Evolutionary conservation across 345 rosid genomes (phyloP).

Genomic region (Camelina sativa): DNA sequence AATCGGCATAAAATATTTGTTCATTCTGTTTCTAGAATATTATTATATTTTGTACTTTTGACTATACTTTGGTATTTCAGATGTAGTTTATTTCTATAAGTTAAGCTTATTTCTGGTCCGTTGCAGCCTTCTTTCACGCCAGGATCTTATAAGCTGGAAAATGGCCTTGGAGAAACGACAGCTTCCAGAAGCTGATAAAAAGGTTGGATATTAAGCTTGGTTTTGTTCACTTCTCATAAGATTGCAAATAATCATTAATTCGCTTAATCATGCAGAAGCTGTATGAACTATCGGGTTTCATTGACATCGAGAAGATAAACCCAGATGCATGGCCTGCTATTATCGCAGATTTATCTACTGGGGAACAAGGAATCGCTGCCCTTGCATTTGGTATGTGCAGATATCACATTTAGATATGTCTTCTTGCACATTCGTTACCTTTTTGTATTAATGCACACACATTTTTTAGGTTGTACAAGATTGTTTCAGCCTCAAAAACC

Average conservation of each 20-base stretch:
- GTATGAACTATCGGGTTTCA: constrained; percentile 78
- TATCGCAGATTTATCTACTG: constrained; percentile 77
- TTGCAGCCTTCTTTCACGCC: constrained; percentile 87
- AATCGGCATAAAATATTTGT: neutral
- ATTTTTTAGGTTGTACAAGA: constrained; percentile 78
- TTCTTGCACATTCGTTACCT: constrained; percentile 29
- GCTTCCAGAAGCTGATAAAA: constrained; percentile 86
- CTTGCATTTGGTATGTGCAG: constrained; percentile 84
- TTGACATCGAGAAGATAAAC: constrained; percentile 81
- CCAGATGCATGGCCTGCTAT: constrained; percentile 96
- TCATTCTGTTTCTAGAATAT: neutral
- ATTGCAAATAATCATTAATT: constrained; percentile 20
- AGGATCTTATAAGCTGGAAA: constrained; percentile 98
- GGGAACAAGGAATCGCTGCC: constrained; percentile 88
- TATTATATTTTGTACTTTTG: constrained; percentile 15
- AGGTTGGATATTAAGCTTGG: constrained; percentile 53
- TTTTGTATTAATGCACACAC: constrained; percentile 23
- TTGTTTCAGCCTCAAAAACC: constrained; percentile 96
- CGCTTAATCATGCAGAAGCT: constrained; percentile 52
- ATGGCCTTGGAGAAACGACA: constrained; percentile 90
- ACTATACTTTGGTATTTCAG: constrained; percentile 2
- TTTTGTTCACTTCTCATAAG: constrained; percentile 17
- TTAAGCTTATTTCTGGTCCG: constrained; percentile 28
- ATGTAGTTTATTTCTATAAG: constrained; percentile 12
- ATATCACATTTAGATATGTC: constrained; percentile 29